Percentiles rank a stretch among this genome's conserved stretches.
Evolutionary conservation across 805 yeast genomes (phyloP).

Genomic region (Yarrowia deformans): DNA sequence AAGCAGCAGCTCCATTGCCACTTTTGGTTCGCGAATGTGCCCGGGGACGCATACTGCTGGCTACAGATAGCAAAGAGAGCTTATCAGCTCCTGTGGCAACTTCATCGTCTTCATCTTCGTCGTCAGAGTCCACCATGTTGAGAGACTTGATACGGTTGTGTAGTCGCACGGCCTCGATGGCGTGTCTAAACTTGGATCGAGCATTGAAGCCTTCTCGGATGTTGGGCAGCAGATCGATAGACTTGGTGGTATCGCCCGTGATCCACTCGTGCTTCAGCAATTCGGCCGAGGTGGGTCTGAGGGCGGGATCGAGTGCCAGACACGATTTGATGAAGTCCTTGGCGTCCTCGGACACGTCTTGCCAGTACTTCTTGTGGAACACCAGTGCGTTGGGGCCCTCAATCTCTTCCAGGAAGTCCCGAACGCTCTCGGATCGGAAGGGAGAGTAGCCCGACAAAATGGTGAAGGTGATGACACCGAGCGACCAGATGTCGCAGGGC

Average conservation of each 20-base stretch:
- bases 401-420: constrained; percentile 83
- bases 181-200: constrained; percentile 81
- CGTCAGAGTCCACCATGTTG: constrained; percentile 58
- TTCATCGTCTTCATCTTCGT: constrained; percentile 61
- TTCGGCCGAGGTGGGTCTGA: constrained; percentile 72
- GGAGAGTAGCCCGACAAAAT: constrained; percentile 92
- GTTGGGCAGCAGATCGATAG: constrained; percentile 77
- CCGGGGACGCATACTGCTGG: constrained; percentile 24
- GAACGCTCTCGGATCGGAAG: constrained; percentile 81
- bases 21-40: constrained; percentile 31
- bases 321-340: constrained; percentile 76
- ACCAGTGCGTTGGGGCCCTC: constrained; percentile 74
- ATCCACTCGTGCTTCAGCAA: constrained; percentile 82
- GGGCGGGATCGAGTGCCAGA: constrained; percentile 68
- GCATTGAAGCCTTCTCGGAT: constrained; percentile 85
- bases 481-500: constrained; percentile 95
- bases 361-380: constrained; percentile 90
- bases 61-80: constrained; percentile 12
- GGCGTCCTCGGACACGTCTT: constrained; percentile 78
- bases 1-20: constrained; percentile 46
- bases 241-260: constrained; percentile 54
- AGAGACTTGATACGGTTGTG: constrained; percentile 79
- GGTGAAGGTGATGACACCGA: constrained; percentile 93
- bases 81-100: background rate
- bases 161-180: constrained; percentile 82